These are phyloP conservation scores for Trichaptum fuscoviolaceum DNA, from an alignment of 768 basidiomycete genomes.

Conservation along the genomic window DNA sequence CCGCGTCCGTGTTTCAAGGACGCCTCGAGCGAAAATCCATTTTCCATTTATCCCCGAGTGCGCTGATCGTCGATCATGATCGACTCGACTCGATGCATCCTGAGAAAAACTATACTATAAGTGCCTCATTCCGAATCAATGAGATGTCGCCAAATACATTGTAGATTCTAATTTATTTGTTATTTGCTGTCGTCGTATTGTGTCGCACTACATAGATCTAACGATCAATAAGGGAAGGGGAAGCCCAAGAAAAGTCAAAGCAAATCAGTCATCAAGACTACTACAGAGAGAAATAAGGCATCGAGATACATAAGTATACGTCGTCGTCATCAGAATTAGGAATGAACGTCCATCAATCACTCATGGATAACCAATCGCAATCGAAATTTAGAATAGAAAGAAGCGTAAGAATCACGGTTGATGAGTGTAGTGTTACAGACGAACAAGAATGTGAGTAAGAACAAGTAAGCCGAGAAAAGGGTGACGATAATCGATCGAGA, in stretches of 20 bases:
- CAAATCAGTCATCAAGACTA: neutral
- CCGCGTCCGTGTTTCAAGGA: neutral
- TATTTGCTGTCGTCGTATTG: neutral
- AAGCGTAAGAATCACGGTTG: neutral
- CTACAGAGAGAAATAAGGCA: neutral
- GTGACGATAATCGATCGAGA: too few relatives aligned
- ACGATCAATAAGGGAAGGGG: neutral
- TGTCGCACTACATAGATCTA: neutral
- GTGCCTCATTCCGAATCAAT: too few relatives aligned
- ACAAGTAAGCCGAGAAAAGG: too few relatives aligned
- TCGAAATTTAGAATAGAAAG: neutral
- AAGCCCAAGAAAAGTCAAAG: neutral
- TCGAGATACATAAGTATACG: neutral
- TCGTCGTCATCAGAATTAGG: neutral
- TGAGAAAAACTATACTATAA: neutral
- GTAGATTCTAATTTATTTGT: neutral
- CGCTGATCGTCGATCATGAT: neutral
- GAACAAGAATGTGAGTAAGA: too few relatives aligned
- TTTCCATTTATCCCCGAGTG: neutral
- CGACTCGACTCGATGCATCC: neutral
- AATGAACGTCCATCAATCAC: neutral
- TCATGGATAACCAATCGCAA: neutral
- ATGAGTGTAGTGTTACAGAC: too few relatives aligned
- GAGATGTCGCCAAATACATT: neutral
- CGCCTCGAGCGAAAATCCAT: neutral